A percentile compares a stretch with the other conserved stretches of the same genome.
Evolutionary conservation across 73 alveolate species (phyloP).

Genomic region (Paramecium sexaurelia): DNA sequence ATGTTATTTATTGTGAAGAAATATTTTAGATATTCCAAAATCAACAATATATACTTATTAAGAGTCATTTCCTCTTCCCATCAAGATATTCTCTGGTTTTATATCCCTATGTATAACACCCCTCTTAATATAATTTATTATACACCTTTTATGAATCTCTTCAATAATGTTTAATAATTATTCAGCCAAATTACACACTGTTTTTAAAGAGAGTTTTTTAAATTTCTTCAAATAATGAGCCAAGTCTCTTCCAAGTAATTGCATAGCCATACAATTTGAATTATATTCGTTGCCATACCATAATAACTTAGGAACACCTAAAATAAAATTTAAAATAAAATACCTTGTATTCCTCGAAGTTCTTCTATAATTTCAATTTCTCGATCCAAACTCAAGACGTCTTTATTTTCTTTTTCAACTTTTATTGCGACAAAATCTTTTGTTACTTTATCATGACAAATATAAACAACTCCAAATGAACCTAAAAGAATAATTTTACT

Average conservation of each 20-base stretch:
- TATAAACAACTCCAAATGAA: conserved; percentile 92
- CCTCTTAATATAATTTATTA: conserved; percentile 17
- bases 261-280: conserved; percentile 43
- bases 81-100: conserved; percentile 85
- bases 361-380: conserved; percentile 52
- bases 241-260: conserved; percentile 40
- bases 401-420: conserved; percentile 69
- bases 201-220: conserved; percentile 6
- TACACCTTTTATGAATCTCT: conserved; percentile 55
- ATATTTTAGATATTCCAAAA: conserved; percentile 87
- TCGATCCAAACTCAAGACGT: conserved; percentile 49
- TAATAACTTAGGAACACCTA: conserved; percentile 58
- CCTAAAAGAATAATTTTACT: conserved; percentile 76
- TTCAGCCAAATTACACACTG: conserved; percentile 45
- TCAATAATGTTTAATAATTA: conserved; percentile 22
- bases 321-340: neutral
- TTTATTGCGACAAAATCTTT: conserved; percentile 79
- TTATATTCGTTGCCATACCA: conserved; percentile 61
- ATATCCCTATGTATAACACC: conserved; percentile 79
- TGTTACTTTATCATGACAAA: conserved; percentile 82
- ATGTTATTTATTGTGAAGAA: neutral
- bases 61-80: conserved; percentile 74
- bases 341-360: conserved; percentile 21
- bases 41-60: conserved; percentile 74
- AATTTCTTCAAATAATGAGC: conserved; percentile 21